Base-by-base conservation (phyloP, 305 asterid genomes). In the Fraxinus sp. region DNA sequence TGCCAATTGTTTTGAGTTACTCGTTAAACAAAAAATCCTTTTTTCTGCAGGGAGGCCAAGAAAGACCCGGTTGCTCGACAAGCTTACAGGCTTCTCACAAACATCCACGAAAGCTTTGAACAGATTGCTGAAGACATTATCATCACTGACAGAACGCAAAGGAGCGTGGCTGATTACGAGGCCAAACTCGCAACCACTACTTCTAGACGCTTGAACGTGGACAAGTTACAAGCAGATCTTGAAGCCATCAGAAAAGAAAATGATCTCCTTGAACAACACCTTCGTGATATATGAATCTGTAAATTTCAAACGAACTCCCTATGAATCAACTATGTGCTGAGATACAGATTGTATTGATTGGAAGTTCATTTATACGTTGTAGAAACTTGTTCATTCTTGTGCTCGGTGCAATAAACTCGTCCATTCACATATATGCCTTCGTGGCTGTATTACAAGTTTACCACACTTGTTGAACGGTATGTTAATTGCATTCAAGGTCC, bases 171-270 rank as follows among this genome's bases (percentile, higher is more conserved):
- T 44, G 93, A 93, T 76, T 90, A 86, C 41, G 97, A 93, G 87
- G 90, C 91, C 73, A 94, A 91, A 85, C 89, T 93, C 36, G 92
- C 95, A 39, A 55, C 39, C 36, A 73, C 89, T 77, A 83, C 85
- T 16, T 78, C 89, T 18, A 85, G 90, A 83, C 90, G 91, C 86
- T 81, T 91, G 83, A 86, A 92, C 85, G 82, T 84, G 78, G 91
- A 86, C 87, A 92, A 91, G 90, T 88, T 93, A 77, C 90, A 80
- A 87, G 88, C 86, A 33, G 95, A 94, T 85, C 93, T 94, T 68
- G 95, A 91, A n/a, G 88, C 90, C 70, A 88, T 94, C 83, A 88
- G 89, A 87, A 88, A 88, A 86, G 93, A 93, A 89, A 94, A 93
- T 36, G 90, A 91, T 37, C 86, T 87, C 76, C 95, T 94, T 33